A percentile compares a stretch with the other conserved stretches of the same genome.
Evolutionary conservation across 257 asterid genomes (phyloP).

Genomic region (Penstemon newberryi): DNA sequence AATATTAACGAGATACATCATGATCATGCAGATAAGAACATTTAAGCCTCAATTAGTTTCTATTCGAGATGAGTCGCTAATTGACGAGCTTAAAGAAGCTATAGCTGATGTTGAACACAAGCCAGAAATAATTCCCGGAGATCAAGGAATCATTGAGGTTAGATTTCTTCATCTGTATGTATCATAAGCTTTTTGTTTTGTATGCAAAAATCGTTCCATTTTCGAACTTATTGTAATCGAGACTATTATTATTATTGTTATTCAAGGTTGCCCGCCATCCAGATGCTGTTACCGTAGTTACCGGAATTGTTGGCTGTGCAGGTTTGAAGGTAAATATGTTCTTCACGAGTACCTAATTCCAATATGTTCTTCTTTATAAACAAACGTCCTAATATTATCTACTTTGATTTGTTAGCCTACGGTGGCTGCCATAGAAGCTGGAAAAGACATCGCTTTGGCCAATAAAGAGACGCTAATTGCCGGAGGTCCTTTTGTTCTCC

Average conservation of each 20-base stretch:
- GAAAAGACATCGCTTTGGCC: conserved; percentile 97
- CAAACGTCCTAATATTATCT: too few species aligned
- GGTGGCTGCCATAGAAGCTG: conserved; percentile 98
- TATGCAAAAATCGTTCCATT: conserved; percentile 6
- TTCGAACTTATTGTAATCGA: conserved; percentile 3
- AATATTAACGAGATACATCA: conserved; percentile 15
- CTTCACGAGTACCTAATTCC: too few species aligned
- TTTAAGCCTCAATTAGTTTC: conserved; percentile 90
- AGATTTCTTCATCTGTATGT: conserved; percentile 25
- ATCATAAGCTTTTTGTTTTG: conserved; percentile 2
- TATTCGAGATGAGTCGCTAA: conserved; percentile 66
- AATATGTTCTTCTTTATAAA: too few species aligned
- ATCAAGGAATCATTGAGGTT: conserved; percentile 94
- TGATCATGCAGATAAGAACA: conserved; percentile 60
- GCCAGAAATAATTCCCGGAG: conserved; percentile 97
- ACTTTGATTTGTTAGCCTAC: conserved; percentile 61
- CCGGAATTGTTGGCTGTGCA: conserved; percentile 98
- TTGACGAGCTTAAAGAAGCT: conserved; percentile 85
- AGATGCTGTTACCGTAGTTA: conserved; percentile 91
- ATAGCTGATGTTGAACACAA: conserved; percentile 67
- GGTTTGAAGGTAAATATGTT: conserved; percentile 77
- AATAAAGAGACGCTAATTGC: conserved; percentile 96
- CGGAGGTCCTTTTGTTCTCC: conserved; percentile 97
- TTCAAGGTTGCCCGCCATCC: conserved; percentile 98
- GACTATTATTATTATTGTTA: conserved; percentile 4